These are phyloP conservation scores for Mercurialis annua DNA, from an alignment of 345 rosid genomes.

Conservation along the genomic window DNA sequence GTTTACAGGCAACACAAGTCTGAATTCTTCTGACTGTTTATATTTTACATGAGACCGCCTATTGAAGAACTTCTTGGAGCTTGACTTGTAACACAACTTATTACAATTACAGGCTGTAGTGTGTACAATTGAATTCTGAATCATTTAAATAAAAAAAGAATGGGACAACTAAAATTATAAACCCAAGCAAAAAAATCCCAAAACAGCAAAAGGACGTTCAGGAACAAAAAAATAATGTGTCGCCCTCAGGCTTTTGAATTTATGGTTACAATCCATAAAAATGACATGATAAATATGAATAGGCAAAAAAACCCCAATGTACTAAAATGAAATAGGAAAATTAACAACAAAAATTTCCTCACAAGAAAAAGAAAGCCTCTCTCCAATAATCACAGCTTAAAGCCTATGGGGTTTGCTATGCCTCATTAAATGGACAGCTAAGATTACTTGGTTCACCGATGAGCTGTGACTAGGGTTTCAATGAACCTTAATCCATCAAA, in stretches of 20 bases:
- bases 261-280: not conserved
- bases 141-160: no score
- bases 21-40: no score
- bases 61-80: no score
- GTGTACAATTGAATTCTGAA: no score
- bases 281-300: not conserved
- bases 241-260: not conserved
- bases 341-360: not conserved
- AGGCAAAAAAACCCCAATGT: not conserved
- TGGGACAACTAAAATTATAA: no score
- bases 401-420: constrained; percentile 2
- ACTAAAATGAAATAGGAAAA: not conserved
- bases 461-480: constrained; percentile 89
- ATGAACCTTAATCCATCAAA: constrained; percentile 85
- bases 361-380: not conserved
- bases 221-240: not conserved
- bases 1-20: no score
- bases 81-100: no score
- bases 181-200: not conserved
- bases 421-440: constrained; percentile 4
- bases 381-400: constrained; percentile 5
- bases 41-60: no score
- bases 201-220: constrained; percentile 1
- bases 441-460: constrained; percentile 40
- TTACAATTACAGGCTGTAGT: no score